phyloP scores from a whole-genome alignment of 495 filamentous ascomycete species.

The Chaetomidium leptoderma region DNA sequence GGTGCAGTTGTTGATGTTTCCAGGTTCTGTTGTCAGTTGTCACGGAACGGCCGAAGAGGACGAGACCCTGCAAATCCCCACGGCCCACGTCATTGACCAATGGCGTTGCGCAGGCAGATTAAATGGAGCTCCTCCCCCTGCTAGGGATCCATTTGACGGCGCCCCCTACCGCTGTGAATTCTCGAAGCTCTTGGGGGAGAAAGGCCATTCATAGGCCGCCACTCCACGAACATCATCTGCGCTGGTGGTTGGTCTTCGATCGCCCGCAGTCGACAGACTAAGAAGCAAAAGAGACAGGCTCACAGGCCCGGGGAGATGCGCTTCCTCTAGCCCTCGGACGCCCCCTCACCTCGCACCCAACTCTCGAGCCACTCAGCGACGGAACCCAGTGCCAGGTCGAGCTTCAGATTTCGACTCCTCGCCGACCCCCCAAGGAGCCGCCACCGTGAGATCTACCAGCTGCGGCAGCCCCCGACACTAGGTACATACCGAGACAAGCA shows the following conservation, averaged over 20 bases:
- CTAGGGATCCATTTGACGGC: neutral
- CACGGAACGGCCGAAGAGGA: neutral
- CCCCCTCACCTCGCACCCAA: neutral
- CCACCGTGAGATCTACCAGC: no score
- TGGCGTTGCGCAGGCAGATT: constrained; percentile 5
- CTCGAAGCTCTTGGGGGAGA: constrained; percentile 13
- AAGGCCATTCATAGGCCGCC: constrained; percentile 12
- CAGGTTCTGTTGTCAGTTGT: neutral
- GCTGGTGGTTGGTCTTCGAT: constrained; percentile 1
- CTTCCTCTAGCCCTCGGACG: neutral
- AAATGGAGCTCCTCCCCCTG: constrained; percentile 14
- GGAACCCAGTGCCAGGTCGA: neutral
- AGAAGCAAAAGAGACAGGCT: neutral
- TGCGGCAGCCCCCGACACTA: neutral
- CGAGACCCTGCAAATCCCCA: constrained; percentile 3
- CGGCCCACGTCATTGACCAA: constrained; percentile 7
- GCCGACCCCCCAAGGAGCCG: neutral
- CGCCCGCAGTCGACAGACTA: neutral
- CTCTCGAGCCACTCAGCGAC: no score
- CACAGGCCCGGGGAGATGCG: neutral
- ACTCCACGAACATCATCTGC: neutral
- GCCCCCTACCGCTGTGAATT: constrained; percentile 13
- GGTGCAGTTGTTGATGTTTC: neutral
- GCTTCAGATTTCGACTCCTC: neutral
- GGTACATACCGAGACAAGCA: no score